phyloP scores from a whole-genome alignment of 306 rosid genomes.

The Amphicarpaea edgeworthii region DNA sequence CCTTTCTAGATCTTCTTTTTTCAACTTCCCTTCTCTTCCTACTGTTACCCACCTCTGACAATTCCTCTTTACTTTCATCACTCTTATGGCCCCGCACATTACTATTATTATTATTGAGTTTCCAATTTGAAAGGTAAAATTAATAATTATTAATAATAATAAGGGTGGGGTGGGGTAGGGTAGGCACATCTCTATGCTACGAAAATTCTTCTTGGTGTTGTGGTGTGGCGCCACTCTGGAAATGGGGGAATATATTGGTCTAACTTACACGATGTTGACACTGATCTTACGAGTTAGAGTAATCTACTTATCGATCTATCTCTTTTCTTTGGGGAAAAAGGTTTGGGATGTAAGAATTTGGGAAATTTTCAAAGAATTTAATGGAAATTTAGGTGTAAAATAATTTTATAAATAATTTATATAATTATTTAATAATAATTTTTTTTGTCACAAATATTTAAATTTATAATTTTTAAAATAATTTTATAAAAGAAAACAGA shows the following conservation, averaged over 20 bases:
- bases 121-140: constrained; percentile 33
- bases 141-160: neutral
- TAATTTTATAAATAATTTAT: too few species aligned
- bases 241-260: neutral
- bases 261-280: neutral
- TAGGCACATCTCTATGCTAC: constrained; percentile 48
- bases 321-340: constrained; percentile 22
- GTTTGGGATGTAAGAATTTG: neutral
- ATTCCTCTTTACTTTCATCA: constrained; percentile 44
- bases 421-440: too few species aligned
- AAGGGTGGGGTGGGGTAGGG: too few species aligned
- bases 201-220: neutral
- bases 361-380: too few species aligned
- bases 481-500: too few species aligned
- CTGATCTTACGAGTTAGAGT: neutral
- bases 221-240: constrained; percentile 12
- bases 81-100: constrained; percentile 45
- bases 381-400: too few species aligned
- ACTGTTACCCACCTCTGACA: constrained; percentile 43
- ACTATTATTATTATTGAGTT: constrained; percentile 33
- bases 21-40: neutral
- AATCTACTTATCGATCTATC: neutral
- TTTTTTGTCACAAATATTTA: too few species aligned
- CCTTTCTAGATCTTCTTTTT: constrained; percentile 38
- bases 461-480: too few species aligned